phyloP scores from a whole-genome alignment of 805 yeast species.

The Saccharomyces eubayanus region DNA sequence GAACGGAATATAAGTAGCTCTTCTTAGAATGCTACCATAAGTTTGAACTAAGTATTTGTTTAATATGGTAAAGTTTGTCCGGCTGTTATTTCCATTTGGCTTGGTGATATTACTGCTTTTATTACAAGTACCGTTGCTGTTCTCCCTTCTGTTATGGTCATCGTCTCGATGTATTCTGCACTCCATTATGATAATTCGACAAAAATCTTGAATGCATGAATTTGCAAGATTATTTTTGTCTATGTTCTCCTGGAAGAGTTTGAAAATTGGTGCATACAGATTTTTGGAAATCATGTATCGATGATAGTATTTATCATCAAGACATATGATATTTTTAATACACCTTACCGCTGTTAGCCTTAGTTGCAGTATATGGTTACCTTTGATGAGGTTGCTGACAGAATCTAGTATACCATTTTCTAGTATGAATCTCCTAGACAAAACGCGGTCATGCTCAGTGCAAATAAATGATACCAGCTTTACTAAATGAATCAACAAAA shows the following conservation, averaged over 20 bases:
- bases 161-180: conserved; percentile 8
- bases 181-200: conserved; percentile 37
- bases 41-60: conserved; percentile 27
- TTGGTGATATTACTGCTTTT: conserved; percentile 8
- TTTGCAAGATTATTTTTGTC: conserved; percentile 54
- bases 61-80: conserved; percentile 22
- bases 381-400: conserved; percentile 40
- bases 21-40: conserved; percentile 25
- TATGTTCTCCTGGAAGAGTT: conserved; percentile 40
- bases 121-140: neutral
- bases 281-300: conserved; percentile 49
- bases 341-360: conserved; percentile 64
- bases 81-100: conserved; percentile 12
- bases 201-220: conserved; percentile 67
- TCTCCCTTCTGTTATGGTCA: conserved; percentile 1
- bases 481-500: conserved; percentile 50
- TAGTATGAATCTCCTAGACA: conserved; percentile 56
- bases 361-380: conserved; percentile 38
- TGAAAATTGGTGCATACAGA: conserved; percentile 42
- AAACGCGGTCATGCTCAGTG: conserved; percentile 48
- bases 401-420: conserved; percentile 52
- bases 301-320: conserved; percentile 56
- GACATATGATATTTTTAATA: conserved; percentile 49
- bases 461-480: conserved; percentile 65
- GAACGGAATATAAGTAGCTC: conserved; percentile 25